Base-by-base conservation (phyloP, 352 stramenopile genomes). In the Phytophthora cryptogea region DNA sequence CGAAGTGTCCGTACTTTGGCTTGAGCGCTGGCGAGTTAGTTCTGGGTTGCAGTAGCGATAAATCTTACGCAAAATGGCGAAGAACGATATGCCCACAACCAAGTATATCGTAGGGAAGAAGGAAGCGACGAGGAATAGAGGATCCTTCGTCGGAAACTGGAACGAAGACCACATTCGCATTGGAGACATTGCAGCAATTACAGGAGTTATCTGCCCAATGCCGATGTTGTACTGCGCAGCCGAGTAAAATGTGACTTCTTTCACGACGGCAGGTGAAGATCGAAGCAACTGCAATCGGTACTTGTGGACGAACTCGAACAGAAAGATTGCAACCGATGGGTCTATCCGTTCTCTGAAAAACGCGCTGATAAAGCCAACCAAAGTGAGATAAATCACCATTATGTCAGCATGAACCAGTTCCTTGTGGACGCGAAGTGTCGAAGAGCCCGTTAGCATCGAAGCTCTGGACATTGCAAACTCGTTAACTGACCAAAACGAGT, bases 371-470 rank as follows among this genome's bases (percentile, higher is more conserved):
- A 72, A 52, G 1, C 63, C 63, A 13, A 68, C 54, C 36, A 70
- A 42, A 36, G 57, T 59, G 8, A 74, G 37, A 14, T 65, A 64
- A 0, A 74, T 27, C 8, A 60, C 60, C 48, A 74, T 55, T n/a
- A 80, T 45, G 20, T 80, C 68, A 16, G 68, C 71, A 8, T 68
- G 71, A 48, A 80, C 67, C 9, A 76, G 47, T 17, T 61, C 54
- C 14, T 66, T 53, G 42, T 80, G 69, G 11, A 70, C 59, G 8
- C 27, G 23, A 2, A 75, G 46, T 3, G 35, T 31, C 9, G 66
- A 47, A 8, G 68, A 42, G 0, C 47, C 47, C 1, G 57, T 44
- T 8, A 76, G 30, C 4, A 53, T 61, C 6, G 65, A 41, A 8
- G 70, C 59, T 20, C 63, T 65, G 14, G 50, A 56, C 46, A 80